Evolutionary conservation across 2,329 filamentous ascomycete genomes (phyloP).

Genomic region (Pseudogymnoascus sp.): DNA sequence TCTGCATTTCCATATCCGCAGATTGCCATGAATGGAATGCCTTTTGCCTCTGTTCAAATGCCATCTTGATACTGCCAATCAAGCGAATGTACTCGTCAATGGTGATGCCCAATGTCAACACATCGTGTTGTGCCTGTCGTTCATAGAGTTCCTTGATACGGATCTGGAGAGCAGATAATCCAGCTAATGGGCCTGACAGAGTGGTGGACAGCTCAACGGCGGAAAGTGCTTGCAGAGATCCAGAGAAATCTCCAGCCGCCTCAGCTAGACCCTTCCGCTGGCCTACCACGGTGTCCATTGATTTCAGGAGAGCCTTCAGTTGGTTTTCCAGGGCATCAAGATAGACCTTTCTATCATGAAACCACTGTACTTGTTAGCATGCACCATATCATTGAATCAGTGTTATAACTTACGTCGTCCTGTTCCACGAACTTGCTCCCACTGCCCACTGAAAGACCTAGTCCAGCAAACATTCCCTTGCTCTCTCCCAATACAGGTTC

Average conservation of each 20-base stretch:
- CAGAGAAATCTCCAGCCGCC: conserved; percentile 85
- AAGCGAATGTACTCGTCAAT: conserved; percentile 97
- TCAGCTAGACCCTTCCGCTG: conserved; percentile 93
- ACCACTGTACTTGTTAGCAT: conserved; percentile 57
- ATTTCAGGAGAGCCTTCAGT: conserved; percentile 81
- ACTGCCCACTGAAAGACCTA: conserved; percentile 70
- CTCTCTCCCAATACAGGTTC: conserved; percentile 80
- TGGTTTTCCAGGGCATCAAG: conserved; percentile 90
- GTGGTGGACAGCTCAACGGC: conserved; percentile 86
- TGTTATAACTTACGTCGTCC: conserved; percentile 62
- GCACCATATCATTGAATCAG: not conserved
- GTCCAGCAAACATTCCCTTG: conserved; percentile 84
- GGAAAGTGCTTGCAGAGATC: conserved; percentile 84
- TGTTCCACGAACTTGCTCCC: conserved; percentile 92
- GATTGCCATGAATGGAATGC: conserved; percentile 90
- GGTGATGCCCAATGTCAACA: conserved; percentile 91
- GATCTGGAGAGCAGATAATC: conserved; percentile 84
- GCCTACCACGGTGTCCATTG: conserved; percentile 83
- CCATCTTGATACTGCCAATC: conserved; percentile 89
- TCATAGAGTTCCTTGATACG: conserved; percentile 94
- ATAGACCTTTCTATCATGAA: conserved; percentile 92
- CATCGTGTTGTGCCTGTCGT: conserved; percentile 92
- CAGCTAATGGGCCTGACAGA: conserved; percentile 81
- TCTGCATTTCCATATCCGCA: conserved; percentile 82
- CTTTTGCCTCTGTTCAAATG: conserved; percentile 88